Evolutionary conservation across 2,329 filamentous ascomycete genomes (phyloP).

Genomic region (Pseudocercospora ulei): DNA sequence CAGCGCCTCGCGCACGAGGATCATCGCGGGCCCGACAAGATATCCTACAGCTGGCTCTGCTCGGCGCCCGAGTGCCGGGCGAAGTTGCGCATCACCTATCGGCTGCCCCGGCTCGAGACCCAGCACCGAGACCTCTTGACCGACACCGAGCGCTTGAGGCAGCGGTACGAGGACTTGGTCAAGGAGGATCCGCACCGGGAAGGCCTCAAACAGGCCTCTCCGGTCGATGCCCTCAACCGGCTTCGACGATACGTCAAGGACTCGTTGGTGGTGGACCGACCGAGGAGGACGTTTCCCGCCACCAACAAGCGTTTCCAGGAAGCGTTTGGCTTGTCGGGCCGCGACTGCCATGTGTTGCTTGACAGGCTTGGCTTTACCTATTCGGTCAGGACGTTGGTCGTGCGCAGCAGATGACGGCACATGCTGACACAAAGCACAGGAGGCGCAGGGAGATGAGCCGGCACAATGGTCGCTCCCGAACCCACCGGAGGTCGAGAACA

Average conservation of each 20-base stretch:
- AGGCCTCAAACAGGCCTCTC: conserved; percentile 44
- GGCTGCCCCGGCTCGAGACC: conserved; percentile 45
- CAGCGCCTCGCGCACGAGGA: conserved; percentile 20
- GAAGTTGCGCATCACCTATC: conserved; percentile 45
- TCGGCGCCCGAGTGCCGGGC: conserved; percentile 50
- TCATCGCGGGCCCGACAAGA: conserved; percentile 22
- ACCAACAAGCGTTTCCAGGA: conserved; percentile 56
- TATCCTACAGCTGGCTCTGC: conserved; percentile 48
- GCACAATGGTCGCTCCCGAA: conserved; percentile 29
- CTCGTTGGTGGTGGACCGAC: conserved; percentile 44
- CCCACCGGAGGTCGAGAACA: conserved; percentile 20
- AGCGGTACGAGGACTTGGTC: conserved; percentile 47
- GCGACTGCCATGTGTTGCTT: conserved; percentile 52
- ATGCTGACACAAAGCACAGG: background rate
- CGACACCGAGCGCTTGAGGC: conserved; percentile 45
- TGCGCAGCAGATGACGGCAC: background rate
- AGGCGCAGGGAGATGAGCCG: conserved; percentile 10
- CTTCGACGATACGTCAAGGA: conserved; percentile 54
- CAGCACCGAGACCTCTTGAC: conserved; percentile 45
- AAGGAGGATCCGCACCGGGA: conserved; percentile 47
- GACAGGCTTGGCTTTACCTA: conserved; percentile 49
- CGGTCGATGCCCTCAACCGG: conserved; percentile 48
- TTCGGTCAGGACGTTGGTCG: conserved; percentile 18
- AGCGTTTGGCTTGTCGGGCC: conserved; percentile 45
- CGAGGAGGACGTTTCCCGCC: conserved; percentile 47